These are phyloP conservation scores for Chondrus crispus DNA, from an alignment of 23 red algal species.

Conservation along the genomic window DNA sequence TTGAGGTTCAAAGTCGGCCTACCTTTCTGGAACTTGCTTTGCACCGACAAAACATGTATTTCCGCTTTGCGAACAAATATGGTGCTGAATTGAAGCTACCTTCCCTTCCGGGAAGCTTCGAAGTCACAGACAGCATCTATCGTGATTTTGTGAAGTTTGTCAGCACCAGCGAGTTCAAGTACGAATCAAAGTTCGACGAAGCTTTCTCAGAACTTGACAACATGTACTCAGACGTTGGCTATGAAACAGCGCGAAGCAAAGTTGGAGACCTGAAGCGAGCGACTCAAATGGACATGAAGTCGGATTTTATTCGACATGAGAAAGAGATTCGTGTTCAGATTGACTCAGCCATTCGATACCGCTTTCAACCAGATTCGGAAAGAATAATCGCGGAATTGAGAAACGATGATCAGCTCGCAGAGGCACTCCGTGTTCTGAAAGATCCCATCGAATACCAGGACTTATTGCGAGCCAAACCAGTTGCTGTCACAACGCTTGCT, in stretches of 20 bases:
- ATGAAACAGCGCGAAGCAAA: conserved; percentile 43
- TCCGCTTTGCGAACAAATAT: conserved; percentile 83
- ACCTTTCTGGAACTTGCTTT: conserved; percentile 81
- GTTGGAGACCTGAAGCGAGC: conserved; percentile 48
- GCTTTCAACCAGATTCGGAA: conserved; percentile 82
- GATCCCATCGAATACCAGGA: conserved; percentile 7
- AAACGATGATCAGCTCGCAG: conserved; percentile 65
- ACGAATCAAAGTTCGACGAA: conserved; percentile 81
- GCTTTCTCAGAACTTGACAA: conserved; percentile 57
- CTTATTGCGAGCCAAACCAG: no score
- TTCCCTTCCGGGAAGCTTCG: conserved; percentile 49
- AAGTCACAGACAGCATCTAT: conserved; percentile 72
- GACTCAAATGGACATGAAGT: conserved; percentile 59
- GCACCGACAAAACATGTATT: conserved; percentile 75
- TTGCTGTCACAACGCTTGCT: no score
- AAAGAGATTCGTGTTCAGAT: conserved; percentile 55
- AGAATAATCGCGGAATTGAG: conserved; percentile 70
- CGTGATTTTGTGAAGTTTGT: conserved; percentile 80
- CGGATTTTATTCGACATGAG: conserved; percentile 80
- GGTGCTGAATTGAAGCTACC: conserved; percentile 32
- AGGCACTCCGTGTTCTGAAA: conserved; percentile 43
- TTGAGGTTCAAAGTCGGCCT: conserved; percentile 34
- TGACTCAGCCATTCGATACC: conserved; percentile 79
- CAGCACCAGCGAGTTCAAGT: conserved; percentile 31
- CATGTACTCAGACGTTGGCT: conserved; percentile 75